Percentiles rank a stretch among this genome's conserved stretches.
These are phyloP conservation scores for Cryptococcus hybrid DNA, from an alignment of 1,284 basidiomycete genomes.

Conservation along the genomic window DNA sequence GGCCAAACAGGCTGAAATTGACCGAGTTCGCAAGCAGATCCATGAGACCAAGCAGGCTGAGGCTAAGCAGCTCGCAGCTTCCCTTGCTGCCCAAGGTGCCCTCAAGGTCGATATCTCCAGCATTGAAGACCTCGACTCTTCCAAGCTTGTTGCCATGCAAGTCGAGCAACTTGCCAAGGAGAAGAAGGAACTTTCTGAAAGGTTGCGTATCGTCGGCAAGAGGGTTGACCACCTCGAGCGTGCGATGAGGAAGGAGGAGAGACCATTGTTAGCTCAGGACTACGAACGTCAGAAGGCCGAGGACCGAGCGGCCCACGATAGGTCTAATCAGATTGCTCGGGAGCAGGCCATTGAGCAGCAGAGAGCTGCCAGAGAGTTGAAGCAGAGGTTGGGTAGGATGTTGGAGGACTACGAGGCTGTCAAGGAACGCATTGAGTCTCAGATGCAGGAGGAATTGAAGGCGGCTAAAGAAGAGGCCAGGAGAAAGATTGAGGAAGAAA, in stretches of 20 bases:
- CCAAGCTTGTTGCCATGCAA: conserved; percentile 85
- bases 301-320: conserved; percentile 70
- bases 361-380: conserved; percentile 69
- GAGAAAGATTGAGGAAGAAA: conserved; percentile 80
- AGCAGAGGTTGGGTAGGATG: conserved; percentile 74
- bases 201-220: conserved; percentile 80
- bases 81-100: conserved; percentile 76
- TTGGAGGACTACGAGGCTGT: conserved; percentile 68
- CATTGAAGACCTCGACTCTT: conserved; percentile 80
- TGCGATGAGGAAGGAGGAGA: conserved; percentile 92
- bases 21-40: conserved; percentile 76
- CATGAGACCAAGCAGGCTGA: conserved; percentile 80
- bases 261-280: conserved; percentile 79
- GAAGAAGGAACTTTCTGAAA: conserved; percentile 83
- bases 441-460: conserved; percentile 70
- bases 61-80: conserved; percentile 85
- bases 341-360: conserved; percentile 65
- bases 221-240: conserved; percentile 95
- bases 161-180: conserved; percentile 96
- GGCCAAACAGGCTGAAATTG: conserved; percentile 67
- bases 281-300: conserved; percentile 81
- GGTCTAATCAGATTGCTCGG: conserved; percentile 61
- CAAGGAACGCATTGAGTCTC: conserved; percentile 61
- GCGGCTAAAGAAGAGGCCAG: conserved; percentile 61
- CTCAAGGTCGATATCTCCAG: conserved; percentile 82